Base-by-base conservation (phyloP, 2,329 filamentous ascomycete genomes). In the Aspergillus transmontanensis region DNA sequence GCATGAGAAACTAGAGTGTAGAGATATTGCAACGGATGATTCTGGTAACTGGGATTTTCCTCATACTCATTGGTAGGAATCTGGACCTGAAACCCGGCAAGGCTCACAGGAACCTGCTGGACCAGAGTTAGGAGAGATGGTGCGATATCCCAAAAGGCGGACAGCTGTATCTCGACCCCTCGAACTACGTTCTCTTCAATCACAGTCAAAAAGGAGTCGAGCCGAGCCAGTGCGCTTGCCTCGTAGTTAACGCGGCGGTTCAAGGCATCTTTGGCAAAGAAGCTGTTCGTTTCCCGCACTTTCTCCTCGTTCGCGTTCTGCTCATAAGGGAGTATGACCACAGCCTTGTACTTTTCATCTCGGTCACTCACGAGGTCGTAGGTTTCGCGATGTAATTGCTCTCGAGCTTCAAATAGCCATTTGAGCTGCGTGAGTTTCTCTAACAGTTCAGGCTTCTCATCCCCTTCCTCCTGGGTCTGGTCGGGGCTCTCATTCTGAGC, bases 81-180 rank as follows among this genome's bases (percentile, higher is more conserved):
- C 70, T 90, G 86, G 55, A 97, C 86, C 26, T 87, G 83, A 77
- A 96, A 93, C 1, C 79, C 80, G 4, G 74, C 69, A 30, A 86
- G 74, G 28, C 79, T 70, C 1, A 79, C 75, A 0, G 93, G 94
- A 26, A 97, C 89, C 71, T 91, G 90, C 64, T 96, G 91, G 12
- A 96, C 85, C 54, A 98, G 83, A 19, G 89, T 85, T 30, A 90
- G 84, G 0, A 99, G 84, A 4, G 89, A 88, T 3, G 95, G 95
- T 1, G 94, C 94, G 71, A 98, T 96, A 74, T 99, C 95, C 95
- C 95, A 99, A 76, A 98, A 99, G 0, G 94, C 94, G 11, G 90
- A 94, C 2, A 97, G 85, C 78, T 98, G 95, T 60, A 93, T 87
- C 75, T 97, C 93, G 12, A 98, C 93, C 19, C 94, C 95, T 11